phyloP scores from a whole-genome alignment of 352 stramenopile species.

The Phytopythium cucurbitacearum region DNA sequence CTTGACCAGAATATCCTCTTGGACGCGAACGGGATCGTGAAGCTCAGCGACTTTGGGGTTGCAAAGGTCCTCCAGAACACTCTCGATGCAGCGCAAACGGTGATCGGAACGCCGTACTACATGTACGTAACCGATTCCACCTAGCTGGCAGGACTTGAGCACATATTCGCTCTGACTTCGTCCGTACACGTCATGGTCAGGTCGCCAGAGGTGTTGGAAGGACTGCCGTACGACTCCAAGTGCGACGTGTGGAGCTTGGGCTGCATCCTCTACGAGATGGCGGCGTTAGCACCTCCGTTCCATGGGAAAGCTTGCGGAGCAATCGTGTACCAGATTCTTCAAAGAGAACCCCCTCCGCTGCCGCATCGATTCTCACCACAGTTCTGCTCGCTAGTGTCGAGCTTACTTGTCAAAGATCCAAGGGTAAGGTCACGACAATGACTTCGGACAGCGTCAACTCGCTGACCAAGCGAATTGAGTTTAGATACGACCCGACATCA shows the following conservation, averaged over 20 bases:
- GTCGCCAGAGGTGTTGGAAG: constrained; percentile 71
- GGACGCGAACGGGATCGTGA: constrained; percentile 50
- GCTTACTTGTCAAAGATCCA: constrained; percentile 34
- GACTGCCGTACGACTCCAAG: constrained; percentile 55
- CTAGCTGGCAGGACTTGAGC: background rate
- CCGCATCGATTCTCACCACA: constrained; percentile 21
- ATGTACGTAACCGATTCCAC: constrained; percentile 28
- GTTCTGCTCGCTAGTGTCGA: constrained; percentile 20
- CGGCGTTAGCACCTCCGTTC: constrained; percentile 55
- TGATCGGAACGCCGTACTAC: constrained; percentile 74
- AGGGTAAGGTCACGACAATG: background rate
- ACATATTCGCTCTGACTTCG: constrained; percentile 1
- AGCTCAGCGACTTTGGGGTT: constrained; percentile 73
- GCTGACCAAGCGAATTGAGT: too few species aligned
- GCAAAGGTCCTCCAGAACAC: constrained; percentile 37
- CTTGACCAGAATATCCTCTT: constrained; percentile 44
- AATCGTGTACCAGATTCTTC: constrained; percentile 54
- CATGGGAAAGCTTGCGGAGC: constrained; percentile 44
- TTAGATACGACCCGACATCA: constrained; percentile 21
- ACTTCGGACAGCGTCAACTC: too few species aligned
- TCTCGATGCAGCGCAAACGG: constrained; percentile 42
- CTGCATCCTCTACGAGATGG: constrained; percentile 81
- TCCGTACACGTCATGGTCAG: constrained; percentile 10
- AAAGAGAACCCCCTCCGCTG: constrained; percentile 21
- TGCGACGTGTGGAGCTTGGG: constrained; percentile 84